Evolutionary conservation across 768 basidiomycete genomes (phyloP).

Genomic region (Lactarius indigo): DNA sequence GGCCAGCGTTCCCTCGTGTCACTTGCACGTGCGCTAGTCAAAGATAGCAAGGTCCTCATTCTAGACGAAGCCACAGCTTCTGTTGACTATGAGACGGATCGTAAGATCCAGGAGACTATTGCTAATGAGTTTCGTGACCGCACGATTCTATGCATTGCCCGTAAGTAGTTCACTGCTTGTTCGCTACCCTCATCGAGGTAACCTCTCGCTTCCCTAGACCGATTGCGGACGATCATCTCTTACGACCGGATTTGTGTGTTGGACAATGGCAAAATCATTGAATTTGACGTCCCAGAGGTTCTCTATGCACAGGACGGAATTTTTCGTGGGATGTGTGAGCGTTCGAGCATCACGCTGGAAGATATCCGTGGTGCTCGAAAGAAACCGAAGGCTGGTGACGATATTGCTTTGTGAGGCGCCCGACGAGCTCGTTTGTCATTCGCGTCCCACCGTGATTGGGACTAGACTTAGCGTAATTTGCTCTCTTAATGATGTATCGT

Average conservation of each 20-base stretch:
- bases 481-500: not conserved
- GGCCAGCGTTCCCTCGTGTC: constrained; percentile 82
- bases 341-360: constrained; percentile 68
- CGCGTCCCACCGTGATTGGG: not conserved
- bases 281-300: constrained; percentile 76
- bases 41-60: constrained; percentile 78
- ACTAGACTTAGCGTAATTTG: not conserved
- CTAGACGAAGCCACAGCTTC: constrained; percentile 93
- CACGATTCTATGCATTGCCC: constrained; percentile 85
- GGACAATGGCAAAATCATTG: constrained; percentile 75
- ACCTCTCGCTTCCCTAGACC: constrained; percentile 43
- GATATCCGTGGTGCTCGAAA: constrained; percentile 52
- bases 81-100: constrained; percentile 86
- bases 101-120: constrained; percentile 90
- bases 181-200: not conserved
- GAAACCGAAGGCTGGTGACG: constrained; percentile 16
- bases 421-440: not conserved
- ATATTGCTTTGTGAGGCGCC: not conserved
- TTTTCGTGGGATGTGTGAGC: constrained; percentile 85
- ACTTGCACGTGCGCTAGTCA: constrained; percentile 84
- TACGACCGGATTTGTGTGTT: constrained; percentile 90
- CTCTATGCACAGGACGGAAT: constrained; percentile 61
- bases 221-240: constrained; percentile 79
- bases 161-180: constrained; percentile 42
- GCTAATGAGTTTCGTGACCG: constrained; percentile 76